Conservation (phyloP, 108 stramenopile genomes). For the Pseudonitzschia delicatissima region DNA sequence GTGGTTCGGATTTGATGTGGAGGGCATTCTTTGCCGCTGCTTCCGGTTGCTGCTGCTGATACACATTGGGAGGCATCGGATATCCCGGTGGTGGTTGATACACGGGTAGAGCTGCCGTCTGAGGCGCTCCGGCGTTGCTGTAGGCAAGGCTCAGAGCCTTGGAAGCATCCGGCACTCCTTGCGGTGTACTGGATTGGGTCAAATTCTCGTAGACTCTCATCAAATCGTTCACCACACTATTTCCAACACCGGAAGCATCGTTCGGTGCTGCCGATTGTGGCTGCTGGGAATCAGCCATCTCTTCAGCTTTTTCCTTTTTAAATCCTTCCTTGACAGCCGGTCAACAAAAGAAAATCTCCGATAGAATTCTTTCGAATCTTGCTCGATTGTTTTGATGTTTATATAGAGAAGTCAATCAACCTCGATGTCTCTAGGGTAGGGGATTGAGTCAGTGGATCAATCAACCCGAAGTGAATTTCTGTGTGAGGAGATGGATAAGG, state of each 20-base stretch:
- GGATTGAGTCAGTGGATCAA: too few species aligned
- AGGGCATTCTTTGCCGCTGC: neutral
- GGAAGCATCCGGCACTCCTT: constrained; percentile 11
- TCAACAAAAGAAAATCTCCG: too few species aligned
- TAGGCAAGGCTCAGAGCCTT: neutral
- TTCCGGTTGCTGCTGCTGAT: constrained; percentile 12
- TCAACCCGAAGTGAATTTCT: too few species aligned
- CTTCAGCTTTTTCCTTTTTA: too few species aligned
- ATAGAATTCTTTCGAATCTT: too few species aligned
- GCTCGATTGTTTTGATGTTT: too few species aligned
- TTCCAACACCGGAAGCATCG: neutral
- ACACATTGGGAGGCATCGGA: constrained; percentile 13
- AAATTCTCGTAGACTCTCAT: constrained; percentile 83
- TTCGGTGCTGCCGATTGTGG: neutral
- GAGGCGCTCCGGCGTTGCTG: constrained; percentile 8
- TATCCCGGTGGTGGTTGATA: constrained; percentile 10
- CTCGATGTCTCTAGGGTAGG: too few species aligned
- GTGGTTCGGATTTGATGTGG: neutral
- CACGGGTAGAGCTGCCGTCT: constrained; percentile 17
- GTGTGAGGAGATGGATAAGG: too few species aligned
- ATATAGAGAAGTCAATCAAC: too few species aligned
- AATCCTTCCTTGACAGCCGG: too few species aligned
- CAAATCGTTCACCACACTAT: constrained; percentile 20
- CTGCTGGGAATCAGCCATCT: too few species aligned
- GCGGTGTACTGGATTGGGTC: constrained; percentile 72